Evolutionary conservation across 192 early-diverging fungal genomes (phyloP).

Genomic region (Paraglomus brasilianum): DNA sequence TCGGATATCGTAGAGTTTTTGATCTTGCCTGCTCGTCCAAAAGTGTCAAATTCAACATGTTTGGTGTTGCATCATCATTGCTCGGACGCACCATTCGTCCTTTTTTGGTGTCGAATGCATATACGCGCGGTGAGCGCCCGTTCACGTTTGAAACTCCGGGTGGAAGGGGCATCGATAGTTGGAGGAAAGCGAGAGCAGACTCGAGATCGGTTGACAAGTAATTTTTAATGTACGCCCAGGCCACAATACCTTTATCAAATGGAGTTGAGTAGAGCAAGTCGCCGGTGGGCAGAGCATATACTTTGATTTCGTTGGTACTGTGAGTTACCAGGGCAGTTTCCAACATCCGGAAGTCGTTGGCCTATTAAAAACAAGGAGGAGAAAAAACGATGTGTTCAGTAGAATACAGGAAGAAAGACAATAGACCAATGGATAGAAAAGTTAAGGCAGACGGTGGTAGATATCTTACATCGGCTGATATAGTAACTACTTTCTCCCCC

Average conservation of each 20-base stretch:
- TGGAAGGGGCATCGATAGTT: background rate
- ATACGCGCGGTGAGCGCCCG: background rate
- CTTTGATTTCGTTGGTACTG: slow-evolving; percentile 10
- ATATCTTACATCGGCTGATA: slow-evolving; percentile 20
- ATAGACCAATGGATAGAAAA: background rate
- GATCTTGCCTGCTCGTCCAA: background rate
- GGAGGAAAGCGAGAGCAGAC: background rate
- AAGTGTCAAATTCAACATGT: background rate
- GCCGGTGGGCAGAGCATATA: slow-evolving; percentile 6
- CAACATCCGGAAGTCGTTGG: slow-evolving; percentile 1
- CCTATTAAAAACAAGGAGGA: background rate
- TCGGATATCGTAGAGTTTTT: background rate
- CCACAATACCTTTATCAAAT: slow-evolving; percentile 9
- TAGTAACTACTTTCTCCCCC: slow-evolving; percentile 24
- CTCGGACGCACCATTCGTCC: background rate
- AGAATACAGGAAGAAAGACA: background rate
- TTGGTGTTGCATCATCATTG: background rate
- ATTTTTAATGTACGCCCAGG: slow-evolving; percentile 23
- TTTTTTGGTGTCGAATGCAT: slow-evolving; percentile 11
- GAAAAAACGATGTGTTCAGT: background rate
- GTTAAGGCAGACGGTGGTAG: background rate
- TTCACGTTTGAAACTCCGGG: slow-evolving; percentile 2
- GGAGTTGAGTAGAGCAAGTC: slow-evolving; percentile 8
- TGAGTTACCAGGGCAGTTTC: slow-evolving; percentile 8
- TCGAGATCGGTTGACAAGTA: slow-evolving; percentile 14